Evolutionary conservation across 2,329 filamentous ascomycete genomes (phyloP).

Genomic region (Claviceps africana): DNA sequence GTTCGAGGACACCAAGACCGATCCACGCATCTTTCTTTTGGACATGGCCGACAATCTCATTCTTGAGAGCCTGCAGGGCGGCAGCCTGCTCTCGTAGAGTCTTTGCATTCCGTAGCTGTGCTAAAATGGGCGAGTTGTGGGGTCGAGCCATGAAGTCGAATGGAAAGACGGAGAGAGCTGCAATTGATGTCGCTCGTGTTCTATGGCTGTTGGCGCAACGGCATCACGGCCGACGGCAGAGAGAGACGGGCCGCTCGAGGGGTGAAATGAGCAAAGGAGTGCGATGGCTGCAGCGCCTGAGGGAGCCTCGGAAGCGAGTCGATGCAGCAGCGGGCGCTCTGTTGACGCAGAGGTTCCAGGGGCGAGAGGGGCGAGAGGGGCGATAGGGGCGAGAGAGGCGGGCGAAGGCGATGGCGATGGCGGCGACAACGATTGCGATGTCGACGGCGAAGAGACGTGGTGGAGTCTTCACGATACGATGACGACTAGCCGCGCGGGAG

Average conservation of each 20-base stretch:
- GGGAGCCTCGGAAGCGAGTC: too few relatives aligned
- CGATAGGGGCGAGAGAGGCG: too few relatives aligned
- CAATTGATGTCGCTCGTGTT: constrained; percentile 4
- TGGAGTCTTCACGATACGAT: background rate
- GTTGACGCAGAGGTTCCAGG: too few relatives aligned
- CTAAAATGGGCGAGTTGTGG: constrained; percentile 37
- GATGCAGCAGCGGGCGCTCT: too few relatives aligned
- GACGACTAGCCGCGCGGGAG: background rate
- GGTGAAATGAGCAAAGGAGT: background rate
- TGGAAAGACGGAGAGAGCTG: background rate
- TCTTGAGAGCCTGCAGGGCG: constrained; percentile 64
- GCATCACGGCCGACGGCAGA: constrained; percentile 3
- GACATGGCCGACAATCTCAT: constrained; percentile 76
- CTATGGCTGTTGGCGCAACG: constrained; percentile 4
- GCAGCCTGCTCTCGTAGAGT: constrained; percentile 37
- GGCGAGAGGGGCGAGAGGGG: too few relatives aligned
- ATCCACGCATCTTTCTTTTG: constrained; percentile 76
- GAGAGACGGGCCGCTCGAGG: background rate
- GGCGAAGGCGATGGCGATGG: too few relatives aligned
- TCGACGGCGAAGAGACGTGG: too few relatives aligned
- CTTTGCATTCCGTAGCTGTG: constrained; percentile 42
- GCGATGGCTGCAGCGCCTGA: background rate
- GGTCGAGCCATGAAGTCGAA: constrained; percentile 36
- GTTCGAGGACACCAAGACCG: constrained; percentile 51
- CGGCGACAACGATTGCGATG: too few relatives aligned